Conservation (phyloP, 768 basidiomycete species). For the Boletus rubroflammeus region DNA sequence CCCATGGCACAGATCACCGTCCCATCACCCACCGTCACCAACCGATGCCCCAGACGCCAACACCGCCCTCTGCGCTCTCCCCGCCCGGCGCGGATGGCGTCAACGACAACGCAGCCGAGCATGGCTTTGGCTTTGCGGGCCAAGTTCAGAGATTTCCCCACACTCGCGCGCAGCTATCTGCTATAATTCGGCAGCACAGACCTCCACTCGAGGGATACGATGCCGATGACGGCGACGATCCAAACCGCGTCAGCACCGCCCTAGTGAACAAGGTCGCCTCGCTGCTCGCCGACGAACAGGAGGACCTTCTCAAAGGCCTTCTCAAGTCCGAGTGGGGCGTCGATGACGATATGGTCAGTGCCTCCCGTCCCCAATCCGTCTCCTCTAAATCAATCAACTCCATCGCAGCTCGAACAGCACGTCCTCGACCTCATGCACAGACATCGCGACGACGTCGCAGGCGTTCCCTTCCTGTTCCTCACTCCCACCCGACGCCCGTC, state of each 20-base stretch:
- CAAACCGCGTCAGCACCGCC: constrained; percentile 50
- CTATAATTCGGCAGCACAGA: constrained; percentile 71
- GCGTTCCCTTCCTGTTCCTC: constrained; percentile 78
- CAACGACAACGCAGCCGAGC: constrained; percentile 22
- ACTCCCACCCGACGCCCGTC: constrained; percentile 79
- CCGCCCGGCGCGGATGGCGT: constrained; percentile 3
- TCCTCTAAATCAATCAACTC: constrained; percentile 16
- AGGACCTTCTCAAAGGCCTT: constrained; percentile 77
- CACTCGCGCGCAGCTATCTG: constrained; percentile 74
- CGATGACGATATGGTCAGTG: constrained; percentile 64
- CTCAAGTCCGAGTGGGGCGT: constrained; percentile 69
- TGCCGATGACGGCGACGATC: constrained; percentile 54
- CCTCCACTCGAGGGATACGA: constrained; percentile 52
- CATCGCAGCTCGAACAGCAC: constrained; percentile 71
- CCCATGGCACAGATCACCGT: constrained; percentile 22
- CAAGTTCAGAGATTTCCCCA: constrained; percentile 62
- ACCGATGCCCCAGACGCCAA: constrained; percentile 26
- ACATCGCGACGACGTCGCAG: constrained; percentile 80
- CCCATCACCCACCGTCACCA: constrained; percentile 15
- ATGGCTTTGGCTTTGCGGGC: constrained; percentile 7
- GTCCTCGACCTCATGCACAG: constrained; percentile 96
- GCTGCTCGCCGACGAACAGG: constrained; percentile 76
- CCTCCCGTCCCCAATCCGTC: constrained; percentile 5
- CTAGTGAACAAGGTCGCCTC: constrained; percentile 70
- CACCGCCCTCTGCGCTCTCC: constrained; percentile 17